Conservation (phyloP, 495 filamentous ascomycete genomes). For the Aspergillus biplanus region DNA sequence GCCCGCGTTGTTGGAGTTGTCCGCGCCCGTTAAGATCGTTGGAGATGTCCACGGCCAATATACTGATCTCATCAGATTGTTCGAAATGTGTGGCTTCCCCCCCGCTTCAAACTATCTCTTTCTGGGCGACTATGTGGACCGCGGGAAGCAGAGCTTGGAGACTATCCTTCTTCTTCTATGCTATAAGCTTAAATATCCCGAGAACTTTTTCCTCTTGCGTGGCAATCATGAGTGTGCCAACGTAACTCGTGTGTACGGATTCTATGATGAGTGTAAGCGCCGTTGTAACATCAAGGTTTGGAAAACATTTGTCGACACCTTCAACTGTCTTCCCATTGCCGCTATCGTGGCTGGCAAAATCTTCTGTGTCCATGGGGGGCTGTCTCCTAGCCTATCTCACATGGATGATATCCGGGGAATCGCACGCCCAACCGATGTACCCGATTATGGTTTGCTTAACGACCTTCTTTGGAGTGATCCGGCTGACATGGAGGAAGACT, state of each 20-base stretch:
- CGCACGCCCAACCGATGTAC: slow-evolving; percentile 93
- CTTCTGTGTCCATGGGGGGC: slow-evolving; percentile 96
- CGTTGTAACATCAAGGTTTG: slow-evolving; percentile 97
- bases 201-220: slow-evolving; percentile 97
- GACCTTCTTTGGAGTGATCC: slow-evolving; percentile 98
- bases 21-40: slow-evolving; percentile 98
- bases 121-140: slow-evolving; percentile 96
- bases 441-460: slow-evolving; percentile 94
- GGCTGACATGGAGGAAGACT: slow-evolving; percentile 96
- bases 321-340: slow-evolving; percentile 95
- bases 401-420: slow-evolving; percentile 99
- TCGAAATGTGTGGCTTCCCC: slow-evolving; percentile 99
- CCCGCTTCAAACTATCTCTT: slow-evolving; percentile 94
- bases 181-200: slow-evolving; percentile 98
- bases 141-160: slow-evolving; percentile 95
- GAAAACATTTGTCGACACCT: slow-evolving; percentile 98
- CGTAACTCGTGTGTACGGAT: slow-evolving; percentile 96
- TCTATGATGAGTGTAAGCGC: slow-evolving; percentile 99
- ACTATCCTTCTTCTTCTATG: slow-evolving; percentile 94
- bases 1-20: slow-evolving; percentile 87
- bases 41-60: slow-evolving; percentile 99
- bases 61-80: slow-evolving; percentile 94
- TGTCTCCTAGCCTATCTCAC: slow-evolving; percentile 88
- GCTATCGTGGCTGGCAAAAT: slow-evolving; percentile 98
- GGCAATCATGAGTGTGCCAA: slow-evolving; percentile 99